Conservation (phyloP, 169 alveolate genomes). For the Babesia ovata region DNA sequence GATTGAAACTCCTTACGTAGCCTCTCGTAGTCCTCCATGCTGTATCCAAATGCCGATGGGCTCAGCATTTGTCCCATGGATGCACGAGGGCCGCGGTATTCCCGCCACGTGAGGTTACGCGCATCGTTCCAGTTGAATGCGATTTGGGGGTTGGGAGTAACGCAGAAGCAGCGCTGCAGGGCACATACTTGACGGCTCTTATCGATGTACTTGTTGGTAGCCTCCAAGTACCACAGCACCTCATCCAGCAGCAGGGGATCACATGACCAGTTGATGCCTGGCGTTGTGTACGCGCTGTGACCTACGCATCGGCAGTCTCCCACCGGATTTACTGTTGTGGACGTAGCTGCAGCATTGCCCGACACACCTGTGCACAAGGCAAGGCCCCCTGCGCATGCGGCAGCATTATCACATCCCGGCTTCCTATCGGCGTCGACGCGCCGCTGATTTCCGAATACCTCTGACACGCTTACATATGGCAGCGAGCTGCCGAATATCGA, state of each 20-base stretch:
- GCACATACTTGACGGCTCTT: slow-evolving; percentile 47
- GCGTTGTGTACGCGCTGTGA: slow-evolving; percentile 14
- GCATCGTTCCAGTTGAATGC: slow-evolving; percentile 66
- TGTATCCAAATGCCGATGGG: slow-evolving; percentile 17
- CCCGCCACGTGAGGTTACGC: slow-evolving; percentile 42
- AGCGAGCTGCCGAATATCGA: slow-evolving; percentile 84
- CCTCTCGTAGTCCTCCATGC: slow-evolving; percentile 20
- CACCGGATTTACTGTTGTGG: slow-evolving; percentile 2
- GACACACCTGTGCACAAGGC: not conserved
- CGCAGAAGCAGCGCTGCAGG: slow-evolving; percentile 61
- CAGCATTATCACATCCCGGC: slow-evolving; percentile 16
- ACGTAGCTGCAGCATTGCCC: slow-evolving; percentile 41
- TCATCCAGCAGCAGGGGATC: slow-evolving; percentile 57
- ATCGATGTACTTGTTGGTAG: slow-evolving; percentile 56
- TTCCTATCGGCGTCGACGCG: slow-evolving; percentile 32
- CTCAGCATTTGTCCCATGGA: slow-evolving; percentile 57
- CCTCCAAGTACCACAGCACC: slow-evolving; percentile 65
- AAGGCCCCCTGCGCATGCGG: not conserved
- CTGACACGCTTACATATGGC: slow-evolving; percentile 74
- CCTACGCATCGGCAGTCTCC: not conserved
- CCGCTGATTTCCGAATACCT: slow-evolving; percentile 59
- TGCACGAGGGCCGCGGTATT: slow-evolving; percentile 56
- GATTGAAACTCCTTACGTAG: slow-evolving; percentile 9
- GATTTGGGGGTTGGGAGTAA: slow-evolving; percentile 65
- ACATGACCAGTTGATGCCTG: slow-evolving; percentile 50